Base-by-base conservation (phyloP, 441 rosid species). In the Breynia disticha region DNA sequence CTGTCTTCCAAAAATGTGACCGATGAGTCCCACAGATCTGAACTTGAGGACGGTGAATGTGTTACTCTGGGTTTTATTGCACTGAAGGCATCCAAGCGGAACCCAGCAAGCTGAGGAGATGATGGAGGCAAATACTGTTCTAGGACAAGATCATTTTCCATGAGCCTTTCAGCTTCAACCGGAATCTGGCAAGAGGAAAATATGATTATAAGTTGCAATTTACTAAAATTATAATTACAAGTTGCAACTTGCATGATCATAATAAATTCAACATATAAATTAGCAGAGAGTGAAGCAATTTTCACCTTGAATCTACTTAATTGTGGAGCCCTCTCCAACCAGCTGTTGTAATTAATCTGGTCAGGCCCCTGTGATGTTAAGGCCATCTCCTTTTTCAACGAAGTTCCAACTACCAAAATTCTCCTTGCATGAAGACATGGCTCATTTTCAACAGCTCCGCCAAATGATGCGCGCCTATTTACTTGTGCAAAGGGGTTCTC, bases 391-490 rank as follows among this genome's bases (percentile, higher is more conserved):
- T 63, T 50, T 60, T 62, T 78, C 53, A 76, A 83, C 3, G 80
- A 71, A 64, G 55, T 83, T 75, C 96, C 98, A 39, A 69, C 73
- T 28, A 93, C 81, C 46, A 93, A 22, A 54, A 93, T 77, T 60
- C 90, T 76, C 73, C 69, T 83, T 45, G 97, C 97, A 76, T 93
- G 99, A 70, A 93, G 78, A 69, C 93, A 89, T 19, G 90, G 88
- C 19, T 81, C 82, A 70, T 63, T 75, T 62, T 76, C 88, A 49
- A 61, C 58, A 24, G 86, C 71, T 54, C 95, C 99, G 68, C 96
- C 88, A 69, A 82, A 77, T 46, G 97, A 91, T 51, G 98, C 89
- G 48, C 95, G 85, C 1, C 95, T 73, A 54, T 63, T 79, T 46
- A 72, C 75, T 63, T 81, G 70, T 6, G 97, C 86, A 75, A 86